Base-by-base conservation (phyloP, 257 asterid genomes). In the Salvia hispanica region DNA sequence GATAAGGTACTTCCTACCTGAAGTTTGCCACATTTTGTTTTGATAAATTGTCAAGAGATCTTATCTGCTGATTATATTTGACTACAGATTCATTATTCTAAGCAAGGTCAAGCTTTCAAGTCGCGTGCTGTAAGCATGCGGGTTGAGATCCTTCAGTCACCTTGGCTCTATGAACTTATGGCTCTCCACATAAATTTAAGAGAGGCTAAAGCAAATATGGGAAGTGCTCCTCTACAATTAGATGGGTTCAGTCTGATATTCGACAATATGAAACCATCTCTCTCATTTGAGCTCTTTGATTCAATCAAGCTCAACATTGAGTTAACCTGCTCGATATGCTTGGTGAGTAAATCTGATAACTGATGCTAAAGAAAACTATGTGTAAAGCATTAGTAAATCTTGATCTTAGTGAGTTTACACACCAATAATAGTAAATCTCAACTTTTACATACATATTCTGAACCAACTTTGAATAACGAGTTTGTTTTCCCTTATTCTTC, bases 71-170 rank as follows among this genome's bases (percentile, higher is more conserved):
- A 25, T 25, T 25, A 25, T 25, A 25, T 2, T 25, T 25, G 8
- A 40, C n/a, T 68, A 56, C 74, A 92, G 97, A 76, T 90, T 79
- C 98, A 93, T 80, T 86, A 83, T 72, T 93, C 97, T 15, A 93
- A 83, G 77, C 96, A 93, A 82, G 99, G 99, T 43, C 99, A 86
- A 72, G 94, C 88, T 61, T 90, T 93, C 81, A 90, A 86, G 81
- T 83, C 96, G n/a, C 88, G 83, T 71, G 94, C 94, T 50, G 94
- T 81, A 37, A 85, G 79, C 52, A 84, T 78, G 96, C 86, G 79
- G 61, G 75, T 90, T 14, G 99, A 93, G 90, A 82, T 93, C 72
- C 99, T 93, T 40, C 99, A 93, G 43, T 93, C 99, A 7, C 99
- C 98, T 0, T 93, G 97, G 98, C 87, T 90, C 0, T 79, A 84